Evolutionary conservation across 2,329 filamentous ascomycete genomes (phyloP), one percentile per base, ranked within the genome.

Genomic region (Penicillium olsonii): DNA sequence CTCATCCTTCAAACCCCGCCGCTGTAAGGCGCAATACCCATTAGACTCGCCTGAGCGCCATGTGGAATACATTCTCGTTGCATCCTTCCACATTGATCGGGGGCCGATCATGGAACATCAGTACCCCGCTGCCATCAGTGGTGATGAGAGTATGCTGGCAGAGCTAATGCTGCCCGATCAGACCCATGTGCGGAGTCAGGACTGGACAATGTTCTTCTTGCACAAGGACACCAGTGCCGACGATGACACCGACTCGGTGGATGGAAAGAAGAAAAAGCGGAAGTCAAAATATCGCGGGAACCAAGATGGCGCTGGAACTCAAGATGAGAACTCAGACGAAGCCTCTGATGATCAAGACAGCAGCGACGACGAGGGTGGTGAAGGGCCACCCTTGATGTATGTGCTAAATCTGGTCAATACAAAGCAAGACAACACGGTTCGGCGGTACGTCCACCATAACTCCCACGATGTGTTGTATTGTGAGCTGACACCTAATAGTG

Each of bases 121-220:
- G 68, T 99, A 92, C 67, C 94, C 94, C 0, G 87, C 90, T 35
- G 86, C 92, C 42, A 97, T 99, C 55, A 96, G 91, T 42, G 92
- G 94, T 26, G 92, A 99, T 68, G 94, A 99, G 75, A 88, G 95
- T 65, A 97, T 97, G 92, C 75, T 99, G 66, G 94, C 94, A 6
- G 94, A 99, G 76, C 83, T 99, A 65, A 99, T 99, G 94, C 77
- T 99, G 68, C 94, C 94, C 0, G 94, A 99, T 71, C 92, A 97
- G 72, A 91, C 92, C 18, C 94, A 99, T 73, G 85, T 94, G 53
- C 84, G 94, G 33, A 92, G 88, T 65, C 92, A 97, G 73, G 94
- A 99, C 70, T 99, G 94, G 94, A 99, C 94, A 35, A 96, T 97
- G 47, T 99, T 99, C 76, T 99, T 99, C 68, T 71, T 99, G 48